A percentile compares a stretch with the other conserved stretches of the same genome.
Conservation (phyloP, 768 basidiomycete species). For the Ramaria sp. region DNA sequence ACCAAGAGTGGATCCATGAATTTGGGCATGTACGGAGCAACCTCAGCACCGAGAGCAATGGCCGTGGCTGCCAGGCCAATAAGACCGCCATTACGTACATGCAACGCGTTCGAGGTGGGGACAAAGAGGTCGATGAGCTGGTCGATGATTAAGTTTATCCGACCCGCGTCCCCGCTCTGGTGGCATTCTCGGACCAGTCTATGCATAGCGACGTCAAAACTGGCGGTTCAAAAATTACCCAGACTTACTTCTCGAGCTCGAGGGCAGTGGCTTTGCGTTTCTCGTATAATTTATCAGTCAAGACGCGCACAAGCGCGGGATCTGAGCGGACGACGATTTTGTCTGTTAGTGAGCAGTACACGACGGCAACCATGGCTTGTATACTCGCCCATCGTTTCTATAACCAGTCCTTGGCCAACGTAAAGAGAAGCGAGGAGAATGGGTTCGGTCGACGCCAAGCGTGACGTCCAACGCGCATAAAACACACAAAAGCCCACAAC, state of each 20-base stretch:
- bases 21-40: constrained; percentile 89
- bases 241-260: constrained; percentile 81
- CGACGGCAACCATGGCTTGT: not conserved
- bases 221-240: not conserved
- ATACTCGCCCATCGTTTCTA: not conserved
- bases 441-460: not conserved
- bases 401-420: not conserved
- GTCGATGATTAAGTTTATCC: constrained; percentile 82
- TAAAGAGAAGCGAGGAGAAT: not conserved
- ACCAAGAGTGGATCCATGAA: constrained; percentile 82
- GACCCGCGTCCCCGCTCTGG: constrained; percentile 66
- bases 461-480: not conserved
- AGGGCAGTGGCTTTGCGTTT: constrained; percentile 92
- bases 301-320: constrained; percentile 62
- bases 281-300: constrained; percentile 93
- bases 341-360: not conserved
- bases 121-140: constrained; percentile 93
- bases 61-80: constrained; percentile 94
- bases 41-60: constrained; percentile 90
- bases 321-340: constrained; percentile 30
- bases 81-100: constrained; percentile 87
- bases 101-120: constrained; percentile 69
- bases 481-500: not conserved
- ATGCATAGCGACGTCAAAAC: not conserved
- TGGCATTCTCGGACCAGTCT: constrained; percentile 71